Percentiles rank a stretch among this genome's conserved stretches.
These are phyloP conservation scores for Talaromyces sp. DNA, from an alignment of 2,329 filamentous ascomycete genomes.

Conservation along the genomic window DNA sequence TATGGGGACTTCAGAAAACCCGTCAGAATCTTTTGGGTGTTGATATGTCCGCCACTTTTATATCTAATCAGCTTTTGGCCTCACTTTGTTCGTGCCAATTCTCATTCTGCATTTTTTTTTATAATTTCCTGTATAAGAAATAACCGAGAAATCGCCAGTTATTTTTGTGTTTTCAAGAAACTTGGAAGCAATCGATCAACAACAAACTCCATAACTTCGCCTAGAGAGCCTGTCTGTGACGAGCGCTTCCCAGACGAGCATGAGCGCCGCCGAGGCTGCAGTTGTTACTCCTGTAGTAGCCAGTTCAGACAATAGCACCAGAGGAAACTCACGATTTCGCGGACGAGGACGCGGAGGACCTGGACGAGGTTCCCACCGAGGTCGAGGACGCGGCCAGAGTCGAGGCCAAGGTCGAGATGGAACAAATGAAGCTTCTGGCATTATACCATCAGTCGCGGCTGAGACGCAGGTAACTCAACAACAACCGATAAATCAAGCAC, in stretches of 20 bases:
- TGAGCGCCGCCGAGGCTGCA: conserved; percentile 9
- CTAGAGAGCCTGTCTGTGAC: background rate
- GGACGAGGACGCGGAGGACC: conserved; percentile 21
- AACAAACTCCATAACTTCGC: background rate
- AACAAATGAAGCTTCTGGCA: background rate
- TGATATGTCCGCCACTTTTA: conserved; percentile 9
- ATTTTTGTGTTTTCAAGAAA: too few relatives aligned
- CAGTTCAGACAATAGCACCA: background rate
- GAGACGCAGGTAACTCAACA: background rate
- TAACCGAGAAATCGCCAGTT: background rate
- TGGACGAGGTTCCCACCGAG: conserved; percentile 2
- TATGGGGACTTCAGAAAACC: background rate
- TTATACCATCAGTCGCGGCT: background rate
- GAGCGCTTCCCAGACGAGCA: background rate
- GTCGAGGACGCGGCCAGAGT: conserved; percentile 10
- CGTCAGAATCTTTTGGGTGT: conserved; percentile 8
- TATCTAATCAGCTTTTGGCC: background rate
- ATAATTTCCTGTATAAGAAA: background rate
- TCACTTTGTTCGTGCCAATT: background rate
- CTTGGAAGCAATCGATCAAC: background rate
- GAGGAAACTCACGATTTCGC: conserved; percentile 14
- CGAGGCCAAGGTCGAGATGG: conserved; percentile 8
- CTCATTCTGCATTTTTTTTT: background rate
- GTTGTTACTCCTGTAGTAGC: background rate
- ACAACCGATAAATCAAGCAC: background rate